A percentile compares a stretch with the other conserved stretches of the same genome.
phyloP scores from a whole-genome alignment of 192 early-diverging fungal genomes.

The Gaertneriomyces sp. region DNA sequence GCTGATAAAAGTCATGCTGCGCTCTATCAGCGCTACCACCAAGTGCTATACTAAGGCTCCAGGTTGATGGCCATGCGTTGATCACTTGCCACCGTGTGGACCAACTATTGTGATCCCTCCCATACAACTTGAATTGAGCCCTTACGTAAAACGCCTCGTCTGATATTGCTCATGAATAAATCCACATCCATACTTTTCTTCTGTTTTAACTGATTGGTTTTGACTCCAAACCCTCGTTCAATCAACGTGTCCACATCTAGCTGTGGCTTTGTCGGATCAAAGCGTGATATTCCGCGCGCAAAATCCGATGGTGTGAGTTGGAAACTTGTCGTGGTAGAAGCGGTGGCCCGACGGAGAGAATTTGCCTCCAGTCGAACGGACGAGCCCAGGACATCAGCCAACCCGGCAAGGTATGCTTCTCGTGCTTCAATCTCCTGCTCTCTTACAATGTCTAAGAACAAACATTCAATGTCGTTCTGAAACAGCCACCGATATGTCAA shows the following conservation, averaged over 20 bases:
- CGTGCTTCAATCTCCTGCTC: conserved; percentile 43
- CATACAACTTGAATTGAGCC: no score
- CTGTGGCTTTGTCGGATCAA: conserved; percentile 30
- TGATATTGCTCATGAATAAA: conserved; percentile 19
- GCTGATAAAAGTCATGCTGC: no score
- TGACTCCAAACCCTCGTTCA: conserved; percentile 29
- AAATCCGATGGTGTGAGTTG: conserved; percentile 30
- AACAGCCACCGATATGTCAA: conserved; percentile 48
- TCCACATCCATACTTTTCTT: conserved; percentile 27
- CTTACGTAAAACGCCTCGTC: no score
- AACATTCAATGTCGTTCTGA: conserved; percentile 33
- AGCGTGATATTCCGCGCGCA: conserved; percentile 25
- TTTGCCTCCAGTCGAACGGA: conserved; percentile 9
- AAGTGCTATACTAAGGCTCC: no score
- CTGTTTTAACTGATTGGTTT: conserved; percentile 25
- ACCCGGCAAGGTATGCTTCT: conserved; percentile 25
- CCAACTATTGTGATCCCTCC: no score
- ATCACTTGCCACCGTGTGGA: no score
- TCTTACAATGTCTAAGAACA: conserved; percentile 43
- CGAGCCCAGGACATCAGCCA: conserved; percentile 17
- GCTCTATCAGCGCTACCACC: no score
- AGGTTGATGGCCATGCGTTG: no score
- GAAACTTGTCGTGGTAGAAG: conserved; percentile 6
- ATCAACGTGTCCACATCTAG: conserved; percentile 30
- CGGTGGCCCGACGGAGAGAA: conserved; percentile 8